phyloP scores from a whole-genome alignment of 352 stramenopile species.

The Pilasporangium apinafurcum region DNA sequence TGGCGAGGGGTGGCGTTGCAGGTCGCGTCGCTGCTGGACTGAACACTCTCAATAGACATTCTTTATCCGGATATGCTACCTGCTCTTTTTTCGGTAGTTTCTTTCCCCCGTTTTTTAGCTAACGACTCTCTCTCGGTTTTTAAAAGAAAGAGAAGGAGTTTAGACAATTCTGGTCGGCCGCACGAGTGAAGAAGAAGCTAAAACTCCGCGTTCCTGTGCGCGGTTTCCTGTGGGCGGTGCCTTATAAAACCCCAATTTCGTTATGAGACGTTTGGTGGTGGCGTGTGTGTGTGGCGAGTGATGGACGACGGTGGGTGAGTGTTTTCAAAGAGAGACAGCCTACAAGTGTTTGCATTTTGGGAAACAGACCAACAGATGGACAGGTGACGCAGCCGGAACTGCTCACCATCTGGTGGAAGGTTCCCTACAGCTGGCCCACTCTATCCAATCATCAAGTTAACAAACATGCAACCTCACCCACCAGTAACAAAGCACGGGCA shows the following conservation, averaged over 20 bases:
- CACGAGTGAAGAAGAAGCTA: too few relatives aligned
- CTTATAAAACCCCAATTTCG: constrained; percentile 10
- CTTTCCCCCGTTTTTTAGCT: too few relatives aligned
- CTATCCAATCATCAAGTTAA: too few relatives aligned
- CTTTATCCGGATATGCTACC: not conserved
- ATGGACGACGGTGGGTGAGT: too few relatives aligned
- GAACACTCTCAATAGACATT: constrained; percentile 45
- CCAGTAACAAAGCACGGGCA: too few relatives aligned
- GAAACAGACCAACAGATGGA: constrained; percentile 9
- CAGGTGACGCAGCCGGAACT: not conserved
- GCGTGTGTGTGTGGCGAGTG: too few relatives aligned
- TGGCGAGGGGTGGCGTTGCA: constrained; percentile 4
- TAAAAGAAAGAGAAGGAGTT: too few relatives aligned
- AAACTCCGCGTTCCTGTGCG: constrained; percentile 17
- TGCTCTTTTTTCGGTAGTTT: too few relatives aligned
- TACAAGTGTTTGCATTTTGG: not conserved
- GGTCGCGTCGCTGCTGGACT: constrained; percentile 13
- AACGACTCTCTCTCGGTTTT: too few relatives aligned
- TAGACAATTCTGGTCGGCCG: too few relatives aligned
- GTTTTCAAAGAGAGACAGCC: constrained; percentile 6
- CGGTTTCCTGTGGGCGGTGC: constrained; percentile 9
- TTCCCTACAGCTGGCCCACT: constrained; percentile 13
- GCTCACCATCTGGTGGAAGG: constrained; percentile 9
- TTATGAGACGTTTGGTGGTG: constrained; percentile 7
- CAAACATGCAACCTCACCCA: too few relatives aligned